Evolutionary conservation across 2,329 filamentous ascomycete genomes (phyloP).

Genomic region (Albifimbria verrucaria): DNA sequence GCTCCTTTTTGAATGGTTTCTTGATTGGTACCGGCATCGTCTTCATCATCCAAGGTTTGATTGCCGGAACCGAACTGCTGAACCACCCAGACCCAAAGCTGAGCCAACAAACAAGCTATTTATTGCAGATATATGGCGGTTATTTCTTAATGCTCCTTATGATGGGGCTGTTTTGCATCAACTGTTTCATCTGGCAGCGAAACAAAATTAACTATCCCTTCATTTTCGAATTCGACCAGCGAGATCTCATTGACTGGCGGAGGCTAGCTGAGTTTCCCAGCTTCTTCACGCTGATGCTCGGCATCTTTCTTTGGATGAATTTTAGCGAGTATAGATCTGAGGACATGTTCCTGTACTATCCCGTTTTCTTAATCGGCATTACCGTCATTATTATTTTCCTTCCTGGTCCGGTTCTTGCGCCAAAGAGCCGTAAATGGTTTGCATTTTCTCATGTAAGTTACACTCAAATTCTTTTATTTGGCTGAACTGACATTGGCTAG

Average conservation of each 20-base stretch:
- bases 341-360: constrained; percentile 79
- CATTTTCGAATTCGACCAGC: constrained; percentile 92
- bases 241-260: constrained; percentile 85
- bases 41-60: constrained; percentile 62
- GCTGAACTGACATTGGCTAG: constrained; percentile 35
- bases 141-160: constrained; percentile 84
- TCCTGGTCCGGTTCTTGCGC: constrained; percentile 70
- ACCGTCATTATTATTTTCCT: constrained; percentile 69
- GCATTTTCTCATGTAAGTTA: constrained; percentile 76
- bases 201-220: constrained; percentile 95
- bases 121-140: constrained; percentile 88
- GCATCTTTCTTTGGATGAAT: constrained; percentile 84
- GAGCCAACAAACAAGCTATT: constrained; percentile 56
- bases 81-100: constrained; percentile 45
- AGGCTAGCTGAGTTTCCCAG: constrained; percentile 83
- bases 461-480: constrained; percentile 1
- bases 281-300: constrained; percentile 74
- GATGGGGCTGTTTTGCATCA: constrained; percentile 78
- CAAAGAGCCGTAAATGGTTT: constrained; percentile 80
- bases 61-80: constrained; percentile 56
- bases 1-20: constrained; percentile 60
- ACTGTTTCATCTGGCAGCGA: constrained; percentile 77
- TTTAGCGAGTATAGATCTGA: constrained; percentile 67
- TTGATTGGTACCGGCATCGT: constrained; percentile 66
- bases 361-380: constrained; percentile 72